Conservation (phyloP, 1,284 basidiomycete genomes). For the Fistulina hepatica region DNA sequence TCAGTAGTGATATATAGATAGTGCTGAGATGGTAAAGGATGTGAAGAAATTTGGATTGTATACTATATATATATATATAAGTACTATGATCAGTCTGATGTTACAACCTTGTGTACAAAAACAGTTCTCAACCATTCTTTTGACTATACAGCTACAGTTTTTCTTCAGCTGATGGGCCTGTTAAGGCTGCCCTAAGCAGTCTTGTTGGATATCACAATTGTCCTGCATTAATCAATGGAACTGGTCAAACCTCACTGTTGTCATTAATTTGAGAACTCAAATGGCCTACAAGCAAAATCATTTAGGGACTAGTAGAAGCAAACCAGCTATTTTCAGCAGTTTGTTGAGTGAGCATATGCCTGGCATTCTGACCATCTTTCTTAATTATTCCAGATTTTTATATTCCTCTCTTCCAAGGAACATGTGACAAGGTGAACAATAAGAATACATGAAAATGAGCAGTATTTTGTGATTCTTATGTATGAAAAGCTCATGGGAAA, state of each 20-base stretch:
- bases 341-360: constrained; percentile 14
- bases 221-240: constrained; percentile 13
- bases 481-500: constrained; percentile 21
- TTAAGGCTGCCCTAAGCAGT: constrained; percentile 17
- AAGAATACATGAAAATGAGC: constrained; percentile 26
- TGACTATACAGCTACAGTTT: constrained; percentile 19
- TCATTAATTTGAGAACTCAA: constrained; percentile 14
- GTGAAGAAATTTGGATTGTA: too few relatives aligned
- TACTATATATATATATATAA: too few relatives aligned
- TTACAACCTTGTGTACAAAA: constrained; percentile 4
- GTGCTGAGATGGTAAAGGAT: too few relatives aligned
- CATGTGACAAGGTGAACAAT: constrained; percentile 18
- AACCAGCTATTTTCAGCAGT: constrained; percentile 25
- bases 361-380: constrained; percentile 21
- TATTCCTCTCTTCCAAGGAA: constrained; percentile 23
- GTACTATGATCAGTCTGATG: too few relatives aligned
- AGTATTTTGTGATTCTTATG: constrained; percentile 16
- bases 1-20: too few relatives aligned
- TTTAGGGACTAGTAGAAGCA: constrained; percentile 25
- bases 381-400: constrained; percentile 19
- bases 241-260: constrained; percentile 11
- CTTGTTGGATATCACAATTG: constrained; percentile 19
- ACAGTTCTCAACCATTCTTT: constrained; percentile 15
- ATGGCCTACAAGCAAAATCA: constrained; percentile 19
- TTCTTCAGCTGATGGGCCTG: constrained; percentile 20